phyloP scores from a whole-genome alignment of 257 asterid species.

The Scutellaria barbata region DNA sequence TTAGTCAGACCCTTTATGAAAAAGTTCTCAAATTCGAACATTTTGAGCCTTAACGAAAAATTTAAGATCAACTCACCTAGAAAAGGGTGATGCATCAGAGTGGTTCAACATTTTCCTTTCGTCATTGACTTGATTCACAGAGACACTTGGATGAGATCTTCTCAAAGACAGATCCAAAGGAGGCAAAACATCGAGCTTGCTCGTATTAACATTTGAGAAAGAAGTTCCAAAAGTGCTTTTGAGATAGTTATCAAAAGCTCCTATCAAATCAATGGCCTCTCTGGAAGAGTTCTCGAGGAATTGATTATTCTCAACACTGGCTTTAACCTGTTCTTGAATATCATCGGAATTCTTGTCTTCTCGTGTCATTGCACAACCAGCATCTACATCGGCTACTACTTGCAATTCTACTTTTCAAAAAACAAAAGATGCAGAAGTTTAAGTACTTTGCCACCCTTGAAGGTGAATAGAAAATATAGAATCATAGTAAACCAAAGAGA shows the following conservation, averaged over 20 bases:
- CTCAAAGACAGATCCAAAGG: slow-evolving; percentile 75
- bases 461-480: slow-evolving; percentile 6
- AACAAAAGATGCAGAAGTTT: background rate
- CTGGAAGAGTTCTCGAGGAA: slow-evolving; percentile 39
- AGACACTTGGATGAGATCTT: slow-evolving; percentile 58
- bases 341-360: slow-evolving; percentile 43
- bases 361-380: slow-evolving; percentile 30
- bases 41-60: background rate
- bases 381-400: slow-evolving; percentile 32
- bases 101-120: slow-evolving; percentile 65
- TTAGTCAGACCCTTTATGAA: slow-evolving; percentile 25
- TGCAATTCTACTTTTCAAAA: slow-evolving; percentile 40
- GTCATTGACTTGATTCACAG: slow-evolving; percentile 54
- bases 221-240: slow-evolving; percentile 44
- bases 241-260: slow-evolving; percentile 67
- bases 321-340: slow-evolving; percentile 31
- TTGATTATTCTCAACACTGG: slow-evolving; percentile 40
- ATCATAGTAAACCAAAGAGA: slow-evolving; percentile 8
- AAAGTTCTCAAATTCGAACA: background rate
- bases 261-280: slow-evolving; percentile 88
- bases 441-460: slow-evolving; percentile 18
- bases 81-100: slow-evolving; percentile 90
- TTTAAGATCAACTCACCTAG: slow-evolving; percentile 60
- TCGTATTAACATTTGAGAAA: slow-evolving; percentile 44
- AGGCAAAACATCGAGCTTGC: slow-evolving; percentile 57